Percentiles rank a stretch among this genome's conserved stretches.
phyloP scores from a whole-genome alignment of 2,329 filamentous ascomycete species.

The Pleoardoris graminearum region DNA sequence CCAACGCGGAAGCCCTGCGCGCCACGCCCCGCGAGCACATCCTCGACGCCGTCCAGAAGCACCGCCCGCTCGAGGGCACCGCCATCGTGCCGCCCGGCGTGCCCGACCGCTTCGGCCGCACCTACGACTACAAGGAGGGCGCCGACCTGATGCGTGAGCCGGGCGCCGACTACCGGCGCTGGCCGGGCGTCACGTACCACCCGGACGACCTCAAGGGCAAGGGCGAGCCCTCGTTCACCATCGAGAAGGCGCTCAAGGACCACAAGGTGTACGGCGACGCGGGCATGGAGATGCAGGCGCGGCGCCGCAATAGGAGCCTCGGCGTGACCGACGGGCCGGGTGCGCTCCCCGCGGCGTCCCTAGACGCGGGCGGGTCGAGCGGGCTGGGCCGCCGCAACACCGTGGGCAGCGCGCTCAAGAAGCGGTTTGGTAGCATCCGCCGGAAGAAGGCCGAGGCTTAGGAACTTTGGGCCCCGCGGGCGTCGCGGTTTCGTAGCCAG shows the following conservation, averaged over 20 bases:
- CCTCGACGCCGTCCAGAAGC: constrained; percentile 69
- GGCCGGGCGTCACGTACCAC: constrained; percentile 69
- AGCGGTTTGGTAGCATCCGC: constrained; percentile 52
- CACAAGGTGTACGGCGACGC: constrained; percentile 52
- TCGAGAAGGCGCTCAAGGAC: constrained; percentile 69
- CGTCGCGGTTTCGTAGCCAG: constrained; percentile 4
- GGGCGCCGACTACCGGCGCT: constrained; percentile 79
- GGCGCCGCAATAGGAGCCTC: constrained; percentile 43
- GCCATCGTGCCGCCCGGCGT: constrained; percentile 75
- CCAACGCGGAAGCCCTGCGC: constrained; percentile 74
- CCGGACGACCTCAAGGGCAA: constrained; percentile 82
- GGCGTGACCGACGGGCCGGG: constrained; percentile 35
- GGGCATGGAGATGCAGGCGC: constrained; percentile 52
- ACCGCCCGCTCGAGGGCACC: constrained; percentile 80
- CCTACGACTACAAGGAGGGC: constrained; percentile 83
- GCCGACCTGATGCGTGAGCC: constrained; percentile 81
- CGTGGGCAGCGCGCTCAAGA: constrained; percentile 49
- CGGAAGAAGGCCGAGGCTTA: constrained; percentile 36
- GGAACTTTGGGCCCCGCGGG: background rate
- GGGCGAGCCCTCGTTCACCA: constrained; percentile 73
- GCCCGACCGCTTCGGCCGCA: constrained; percentile 67
- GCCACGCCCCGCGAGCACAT: constrained; percentile 82
- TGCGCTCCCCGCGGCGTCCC: constrained; percentile 27
- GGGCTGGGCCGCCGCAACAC: constrained; percentile 40
- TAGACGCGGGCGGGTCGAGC: constrained; percentile 32